Base-by-base conservation (phyloP, 805 yeast genomes). In the Pichia heedii region DNA sequence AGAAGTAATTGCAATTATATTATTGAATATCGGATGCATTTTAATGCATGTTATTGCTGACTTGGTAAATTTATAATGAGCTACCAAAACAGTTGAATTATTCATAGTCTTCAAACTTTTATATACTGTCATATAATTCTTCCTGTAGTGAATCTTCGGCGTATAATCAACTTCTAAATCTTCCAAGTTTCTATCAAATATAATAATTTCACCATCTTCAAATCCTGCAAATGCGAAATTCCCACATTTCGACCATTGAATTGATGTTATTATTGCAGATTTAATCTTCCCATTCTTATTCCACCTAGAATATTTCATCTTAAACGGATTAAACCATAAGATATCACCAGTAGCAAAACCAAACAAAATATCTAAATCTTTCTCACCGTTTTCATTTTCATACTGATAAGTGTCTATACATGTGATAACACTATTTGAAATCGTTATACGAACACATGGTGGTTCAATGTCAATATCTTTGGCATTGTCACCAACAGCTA, bases 311-410 rank as follows among this genome's bases (percentile, higher is more conserved):
- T 74, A 76, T 44, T 68, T 68, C 57, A 66, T 64, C 33, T 68
- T 61, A 22, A 66, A 59, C 10, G 81, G 72, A 49, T 81, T 83
- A 30, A 79, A 48, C 71, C 86, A 70, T 6, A 82, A 49, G 3
- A 83, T 58, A 51, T 79, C 86, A n/a, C 90, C 87, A 1, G 78
- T 62, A 18, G 80, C 74, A 48, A 78, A 72, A 1, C 90, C 93
- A 18, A 80, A 49, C 2, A 77, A 61, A 7, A 79, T 65, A 41
- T 79, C 79, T 8, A 82, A 61, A 32, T 63, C 63, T 24, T 54
- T 54, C 16, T 63, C 67, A n/a, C 57, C 56, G 3, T 48, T 50
- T 8, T 55, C 36, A 4, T 54, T 43, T 4, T 41, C 42, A 20
- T 52, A 51, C 9, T 57, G 52, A 42, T 66, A 64, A 2, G 67